phyloP scores from a whole-genome alignment of 345 rosid genomes.

The Mangifera indica region DNA sequence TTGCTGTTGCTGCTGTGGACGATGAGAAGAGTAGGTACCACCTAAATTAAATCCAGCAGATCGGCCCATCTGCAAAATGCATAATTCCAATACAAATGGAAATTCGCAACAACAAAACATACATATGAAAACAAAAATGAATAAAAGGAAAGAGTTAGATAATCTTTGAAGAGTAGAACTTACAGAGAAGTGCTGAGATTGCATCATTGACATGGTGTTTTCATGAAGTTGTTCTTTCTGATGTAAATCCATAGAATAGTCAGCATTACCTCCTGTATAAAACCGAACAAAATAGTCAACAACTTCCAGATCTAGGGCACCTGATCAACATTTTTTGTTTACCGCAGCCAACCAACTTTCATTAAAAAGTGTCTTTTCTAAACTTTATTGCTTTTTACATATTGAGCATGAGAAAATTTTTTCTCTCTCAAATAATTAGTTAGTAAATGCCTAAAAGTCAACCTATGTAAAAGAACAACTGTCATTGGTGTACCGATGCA shows the following conservation, averaged over 20 bases:
- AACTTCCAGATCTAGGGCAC: not conserved
- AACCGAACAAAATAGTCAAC: conserved; percentile 42
- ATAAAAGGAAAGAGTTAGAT: not conserved
- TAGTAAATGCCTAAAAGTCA: not conserved
- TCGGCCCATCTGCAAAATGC: conserved; percentile 71
- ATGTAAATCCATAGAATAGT: conserved; percentile 86
- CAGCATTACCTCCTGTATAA: conserved; percentile 90
- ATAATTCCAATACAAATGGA: conserved; percentile 13
- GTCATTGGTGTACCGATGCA: not conserved
- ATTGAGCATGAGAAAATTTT: not conserved
- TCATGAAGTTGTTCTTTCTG: conserved; percentile 97
- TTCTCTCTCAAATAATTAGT: conserved; percentile 3
- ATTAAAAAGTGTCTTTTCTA: not conserved
- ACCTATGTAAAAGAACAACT: not conserved
- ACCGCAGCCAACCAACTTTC: not conserved
- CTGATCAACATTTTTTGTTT: not conserved
- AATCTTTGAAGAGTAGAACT: conserved; percentile 29
- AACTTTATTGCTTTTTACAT: not conserved
- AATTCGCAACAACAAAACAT: not conserved
- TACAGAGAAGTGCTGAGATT: conserved; percentile 94
- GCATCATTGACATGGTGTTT: conserved; percentile 92
- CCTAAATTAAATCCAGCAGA: conserved; percentile 89
- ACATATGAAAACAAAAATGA: not conserved
- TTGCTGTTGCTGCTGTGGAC: conserved; percentile 85
- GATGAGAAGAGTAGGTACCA: conserved; percentile 81